Evolutionary conservation across 73 alveolate genomes (phyloP).

Genomic region (Stentor coeruleus): DNA sequence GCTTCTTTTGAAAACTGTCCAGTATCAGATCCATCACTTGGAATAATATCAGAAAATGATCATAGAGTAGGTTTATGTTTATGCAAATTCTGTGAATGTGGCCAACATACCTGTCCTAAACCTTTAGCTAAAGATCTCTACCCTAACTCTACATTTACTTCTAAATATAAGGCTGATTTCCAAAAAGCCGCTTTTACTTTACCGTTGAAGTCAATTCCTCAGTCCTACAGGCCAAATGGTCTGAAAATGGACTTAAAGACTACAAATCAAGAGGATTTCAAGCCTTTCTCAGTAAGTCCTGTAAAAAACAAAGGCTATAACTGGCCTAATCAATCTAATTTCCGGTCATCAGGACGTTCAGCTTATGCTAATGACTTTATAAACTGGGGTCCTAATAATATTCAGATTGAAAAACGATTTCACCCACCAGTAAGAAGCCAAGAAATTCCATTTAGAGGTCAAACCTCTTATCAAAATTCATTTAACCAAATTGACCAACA

Average conservation of each 20-base stretch:
- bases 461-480: not conserved
- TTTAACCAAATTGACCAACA: not conserved
- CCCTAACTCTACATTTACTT: conserved; percentile 9
- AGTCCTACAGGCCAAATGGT: not conserved
- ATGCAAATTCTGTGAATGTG: conserved; percentile 22
- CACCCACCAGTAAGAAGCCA: not conserved
- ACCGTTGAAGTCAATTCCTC: not conserved
- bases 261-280: conserved; percentile 6
- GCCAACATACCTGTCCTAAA: not conserved
- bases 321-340: not conserved
- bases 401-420: not conserved
- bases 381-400: not conserved
- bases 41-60: conserved; percentile 14
- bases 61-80: conserved; percentile 12
- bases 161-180: not conserved
- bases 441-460: not conserved
- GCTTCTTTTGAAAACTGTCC: not conserved
- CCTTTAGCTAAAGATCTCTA: not conserved
- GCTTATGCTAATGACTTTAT: not conserved
- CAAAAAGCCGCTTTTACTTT: not conserved
- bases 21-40: conserved; percentile 17
- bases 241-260: conserved; percentile 23
- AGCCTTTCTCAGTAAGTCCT: not conserved
- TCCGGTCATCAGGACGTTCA: not conserved
- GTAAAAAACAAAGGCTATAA: not conserved